Evolutionary conservation across 257 asterid species (phyloP).

Genomic region (Nicotiana paniculata): DNA sequence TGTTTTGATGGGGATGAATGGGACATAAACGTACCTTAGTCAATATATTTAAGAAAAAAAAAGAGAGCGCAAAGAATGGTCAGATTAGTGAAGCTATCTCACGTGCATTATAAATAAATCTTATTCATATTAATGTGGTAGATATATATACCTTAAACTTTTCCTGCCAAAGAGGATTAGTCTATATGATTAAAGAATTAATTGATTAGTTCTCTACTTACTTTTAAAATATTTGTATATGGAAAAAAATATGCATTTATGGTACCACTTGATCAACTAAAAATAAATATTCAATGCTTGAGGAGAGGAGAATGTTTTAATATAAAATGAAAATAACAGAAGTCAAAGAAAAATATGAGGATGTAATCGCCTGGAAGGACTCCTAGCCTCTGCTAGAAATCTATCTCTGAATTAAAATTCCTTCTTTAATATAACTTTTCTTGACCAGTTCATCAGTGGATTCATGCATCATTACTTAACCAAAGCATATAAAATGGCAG

Average conservation of each 20-base stretch:
- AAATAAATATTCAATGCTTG: slow-evolving; percentile 43
- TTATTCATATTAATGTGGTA: slow-evolving; percentile 22
- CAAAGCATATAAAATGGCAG: slow-evolving; percentile 12
- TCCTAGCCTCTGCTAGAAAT: slow-evolving; percentile 33
- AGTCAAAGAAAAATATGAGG: slow-evolving; percentile 60
- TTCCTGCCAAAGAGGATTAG: slow-evolving; percentile 52
- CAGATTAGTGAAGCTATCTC: slow-evolving; percentile 50
- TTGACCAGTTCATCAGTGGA: slow-evolving; percentile 65
- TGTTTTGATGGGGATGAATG: background rate
- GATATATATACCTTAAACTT: slow-evolving; percentile 31
- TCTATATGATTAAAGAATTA: slow-evolving; percentile 17
- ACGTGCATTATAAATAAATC: slow-evolving; percentile 17
- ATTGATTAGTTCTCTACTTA: slow-evolving; percentile 8
- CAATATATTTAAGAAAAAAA: slow-evolving; percentile 28
- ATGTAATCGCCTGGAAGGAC: slow-evolving; percentile 66
- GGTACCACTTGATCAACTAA: slow-evolving; percentile 33
- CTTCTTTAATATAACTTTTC: slow-evolving; percentile 14
- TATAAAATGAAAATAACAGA: slow-evolving; percentile 14
- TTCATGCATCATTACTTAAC: slow-evolving; percentile 37
- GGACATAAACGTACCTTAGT: slow-evolving; percentile 28
- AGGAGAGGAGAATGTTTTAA: slow-evolving; percentile 20
- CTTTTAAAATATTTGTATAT: background rate
- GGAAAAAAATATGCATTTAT: slow-evolving; percentile 15
- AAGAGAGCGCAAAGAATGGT: slow-evolving; percentile 26
- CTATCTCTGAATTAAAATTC: slow-evolving; percentile 32